These are phyloP conservation scores for Echites panduratus DNA, from an alignment of 257 asterid genomes.

Conservation along the genomic window DNA sequence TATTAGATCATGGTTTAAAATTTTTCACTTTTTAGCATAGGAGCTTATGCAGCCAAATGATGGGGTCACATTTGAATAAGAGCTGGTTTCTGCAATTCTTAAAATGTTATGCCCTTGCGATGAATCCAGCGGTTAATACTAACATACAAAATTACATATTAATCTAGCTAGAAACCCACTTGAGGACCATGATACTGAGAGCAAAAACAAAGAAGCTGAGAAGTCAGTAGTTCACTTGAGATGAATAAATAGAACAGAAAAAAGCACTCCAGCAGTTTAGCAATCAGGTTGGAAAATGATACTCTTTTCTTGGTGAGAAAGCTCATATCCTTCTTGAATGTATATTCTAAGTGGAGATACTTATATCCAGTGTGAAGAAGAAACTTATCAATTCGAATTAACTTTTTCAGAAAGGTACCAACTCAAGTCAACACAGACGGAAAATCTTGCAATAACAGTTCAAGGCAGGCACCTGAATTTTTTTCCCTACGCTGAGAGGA, in stretches of 20 bases:
- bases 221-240: background rate
- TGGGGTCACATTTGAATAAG: background rate
- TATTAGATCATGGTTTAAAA: too few species aligned
- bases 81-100: background rate
- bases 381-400: background rate
- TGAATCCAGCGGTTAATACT: background rate
- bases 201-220: background rate
- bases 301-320: background rate
- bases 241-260: background rate
- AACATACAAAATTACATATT: background rate
- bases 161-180: background rate
- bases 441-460: background rate
- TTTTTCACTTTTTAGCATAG: too few species aligned
- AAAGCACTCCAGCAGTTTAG: background rate
- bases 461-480: conserved; percentile 3
- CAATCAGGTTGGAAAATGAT: background rate
- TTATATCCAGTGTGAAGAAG: background rate
- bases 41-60: background rate
- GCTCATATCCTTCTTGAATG: background rate
- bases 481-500: background rate
- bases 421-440: background rate
- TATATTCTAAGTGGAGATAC: background rate
- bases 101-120: background rate
- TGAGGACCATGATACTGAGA: background rate
- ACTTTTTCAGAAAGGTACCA: background rate